Conservation (phyloP, 208 protist species). For the Acanthamoeba culbertsoni region DNA sequence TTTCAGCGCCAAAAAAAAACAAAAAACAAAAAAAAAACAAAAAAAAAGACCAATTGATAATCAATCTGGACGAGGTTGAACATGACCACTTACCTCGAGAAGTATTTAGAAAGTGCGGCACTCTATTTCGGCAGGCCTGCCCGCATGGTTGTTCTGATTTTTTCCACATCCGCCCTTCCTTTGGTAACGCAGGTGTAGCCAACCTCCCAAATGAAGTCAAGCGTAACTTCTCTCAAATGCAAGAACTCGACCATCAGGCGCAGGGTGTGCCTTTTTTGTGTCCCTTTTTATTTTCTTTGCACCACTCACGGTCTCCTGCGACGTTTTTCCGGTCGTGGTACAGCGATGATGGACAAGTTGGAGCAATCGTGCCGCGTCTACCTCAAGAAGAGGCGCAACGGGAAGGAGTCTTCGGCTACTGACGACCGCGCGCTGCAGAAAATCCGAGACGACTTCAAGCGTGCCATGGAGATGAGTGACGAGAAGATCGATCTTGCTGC, state of each 20-base stretch:
- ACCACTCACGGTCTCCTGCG: too few species aligned
- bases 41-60: too few species aligned
- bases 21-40: background rate
- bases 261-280: background rate
- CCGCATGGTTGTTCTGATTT: background rate
- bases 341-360: conserved; percentile 45
- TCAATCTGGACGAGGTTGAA: background rate
- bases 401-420: background rate
- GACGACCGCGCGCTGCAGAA: conserved; percentile 29
- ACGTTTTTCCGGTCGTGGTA: background rate
- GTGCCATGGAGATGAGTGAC: conserved; percentile 64
- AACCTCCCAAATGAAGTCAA: conserved; percentile 65
- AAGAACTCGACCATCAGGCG: conserved; percentile 64
- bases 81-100: conserved; percentile 75
- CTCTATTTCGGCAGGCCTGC: background rate
- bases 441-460: conserved; percentile 64
- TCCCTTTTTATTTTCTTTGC: too few species aligned
- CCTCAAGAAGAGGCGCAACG: background rate
- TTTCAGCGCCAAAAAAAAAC: too few species aligned
- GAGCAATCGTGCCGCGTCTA: conserved; percentile 20
- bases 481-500: conserved; percentile 72
- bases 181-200: conserved; percentile 49
- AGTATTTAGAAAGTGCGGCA: conserved; percentile 70
- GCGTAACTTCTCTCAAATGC: conserved; percentile 66
- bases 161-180: background rate